Evolutionary conservation across 208 protist species (phyloP).

Genomic region (Angomonas deanei): DNA sequence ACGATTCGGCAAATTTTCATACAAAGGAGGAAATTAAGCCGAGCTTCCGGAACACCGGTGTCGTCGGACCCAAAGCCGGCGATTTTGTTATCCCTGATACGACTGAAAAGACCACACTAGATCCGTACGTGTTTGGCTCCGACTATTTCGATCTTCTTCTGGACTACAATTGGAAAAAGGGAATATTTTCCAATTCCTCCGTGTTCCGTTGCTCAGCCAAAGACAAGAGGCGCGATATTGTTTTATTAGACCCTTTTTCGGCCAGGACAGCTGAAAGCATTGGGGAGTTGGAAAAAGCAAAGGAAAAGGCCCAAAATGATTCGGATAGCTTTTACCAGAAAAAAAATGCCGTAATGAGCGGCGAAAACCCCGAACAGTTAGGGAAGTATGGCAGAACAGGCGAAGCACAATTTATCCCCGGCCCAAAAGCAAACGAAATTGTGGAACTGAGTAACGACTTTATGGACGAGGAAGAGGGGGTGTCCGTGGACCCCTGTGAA

Average conservation of each 20-base stretch:
- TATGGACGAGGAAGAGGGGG: constrained; percentile 18
- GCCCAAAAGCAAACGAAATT: constrained; percentile 7
- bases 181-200: constrained; percentile 21
- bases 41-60: constrained; percentile 22
- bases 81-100: constrained; percentile 48
- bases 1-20: constrained; percentile 68
- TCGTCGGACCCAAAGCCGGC: constrained; percentile 31
- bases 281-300: constrained; percentile 27
- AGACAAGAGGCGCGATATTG: constrained; percentile 56
- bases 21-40: constrained; percentile 74
- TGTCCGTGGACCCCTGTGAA: constrained; percentile 49
- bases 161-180: constrained; percentile 75
- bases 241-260: constrained; percentile 74
- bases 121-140: constrained; percentile 83
- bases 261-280: constrained; percentile 49
- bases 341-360: not conserved
- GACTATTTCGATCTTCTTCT: constrained; percentile 84
- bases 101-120: constrained; percentile 63
- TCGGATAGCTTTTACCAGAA: constrained; percentile 16
- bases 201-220: constrained; percentile 53
- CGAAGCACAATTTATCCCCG: constrained; percentile 68
- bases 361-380: not conserved
- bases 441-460: constrained; percentile 9
- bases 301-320: constrained; percentile 29
- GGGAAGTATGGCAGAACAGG: constrained; percentile 36